Base-by-base conservation (phyloP, 2,329 filamentous ascomycete species). In the Verticillium zaregamsianum region DNA sequence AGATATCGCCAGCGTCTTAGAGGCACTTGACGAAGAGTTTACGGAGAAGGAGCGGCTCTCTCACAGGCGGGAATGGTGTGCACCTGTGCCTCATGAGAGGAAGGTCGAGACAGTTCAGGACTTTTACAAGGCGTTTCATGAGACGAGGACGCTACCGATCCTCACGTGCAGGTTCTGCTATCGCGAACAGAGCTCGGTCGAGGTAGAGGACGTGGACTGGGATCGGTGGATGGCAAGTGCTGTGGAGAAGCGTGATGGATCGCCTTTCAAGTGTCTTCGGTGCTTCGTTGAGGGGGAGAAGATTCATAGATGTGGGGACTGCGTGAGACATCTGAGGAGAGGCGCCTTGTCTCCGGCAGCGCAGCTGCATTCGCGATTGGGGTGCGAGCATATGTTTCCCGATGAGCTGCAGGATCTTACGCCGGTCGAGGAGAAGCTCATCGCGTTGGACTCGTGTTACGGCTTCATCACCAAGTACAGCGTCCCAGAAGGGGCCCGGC, bases 71-170 rank as follows among this genome's bases (percentile, higher is more conserved):
- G 57, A 56, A 57, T 63, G 57, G 59, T 63, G 57, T 54, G 33
- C 8, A 45, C 59, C 59, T 4, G 45, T 63, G 4, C 57, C 62
- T 2, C 17, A 52, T 23, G 62, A 61, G 31, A 59, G 57, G 55
- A 63, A 61, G 59, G 59, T 61, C 14, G 32, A 28, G 54, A 60
- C 61, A 37, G 61, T 40, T 23, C 39, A 55, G 54, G 20, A 52
- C 28, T 63, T 62, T 31, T 64, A 64, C 40, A 58, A 59, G 28
- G 60, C 62, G 15, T 64, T 64, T 25, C 60, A 64, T 28, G 58
- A 64, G 9, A 57, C 23, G 33, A 56, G 55, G 31, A 64, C 58
- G 17, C 52, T 64, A 28, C 62, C 60, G n/a, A 60, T 64, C 31
- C 55, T 31, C 17, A 64, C 58, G 8, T 64, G 55, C 55, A 52